Conservation (phyloP, 768 basidiomycete genomes). For the Termitomyces eurrhizus region DNA sequence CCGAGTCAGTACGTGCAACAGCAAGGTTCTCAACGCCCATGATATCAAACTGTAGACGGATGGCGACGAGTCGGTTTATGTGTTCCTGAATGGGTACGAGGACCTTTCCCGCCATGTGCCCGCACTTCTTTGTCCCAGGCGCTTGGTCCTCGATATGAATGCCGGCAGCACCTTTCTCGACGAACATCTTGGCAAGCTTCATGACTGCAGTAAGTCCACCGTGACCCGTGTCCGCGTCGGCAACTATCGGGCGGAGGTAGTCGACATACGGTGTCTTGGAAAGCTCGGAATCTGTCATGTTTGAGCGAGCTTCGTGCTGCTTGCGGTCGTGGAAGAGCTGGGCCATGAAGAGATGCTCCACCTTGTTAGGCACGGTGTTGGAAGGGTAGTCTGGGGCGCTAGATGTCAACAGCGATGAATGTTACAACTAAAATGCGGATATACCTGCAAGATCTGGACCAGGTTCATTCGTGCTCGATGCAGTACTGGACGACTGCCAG, state of each 20-base stretch:
- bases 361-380: conserved; percentile 98
- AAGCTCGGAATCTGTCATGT: conserved; percentile 66
- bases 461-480: conserved; percentile 91
- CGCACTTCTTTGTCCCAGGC: conserved; percentile 94
- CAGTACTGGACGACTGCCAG: conserved; percentile 92
- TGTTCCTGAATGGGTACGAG: conserved; percentile 97
- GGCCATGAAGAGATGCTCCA: conserved; percentile 96
- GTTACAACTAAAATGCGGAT: conserved; percentile 7
- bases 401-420: not conserved
- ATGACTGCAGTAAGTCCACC: conserved; percentile 97
- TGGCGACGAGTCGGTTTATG: conserved; percentile 96
- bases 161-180: conserved; percentile 96
- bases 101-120: conserved; percentile 94
- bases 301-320: conserved; percentile 78
- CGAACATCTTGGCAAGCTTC: conserved; percentile 98
- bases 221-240: conserved; percentile 98
- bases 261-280: conserved; percentile 70
- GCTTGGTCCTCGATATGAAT: conserved; percentile 99
- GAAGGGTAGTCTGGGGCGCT: conserved; percentile 80
- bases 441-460: conserved; percentile 96
- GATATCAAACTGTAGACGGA: conserved; percentile 95
- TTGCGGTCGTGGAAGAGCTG: conserved; percentile 99
- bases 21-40: conserved; percentile 97
- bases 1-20: conserved; percentile 93
- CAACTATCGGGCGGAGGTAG: conserved; percentile 91